Base-by-base conservation (phyloP, 257 asterid species). In the Linderniella brevidens region DNA sequence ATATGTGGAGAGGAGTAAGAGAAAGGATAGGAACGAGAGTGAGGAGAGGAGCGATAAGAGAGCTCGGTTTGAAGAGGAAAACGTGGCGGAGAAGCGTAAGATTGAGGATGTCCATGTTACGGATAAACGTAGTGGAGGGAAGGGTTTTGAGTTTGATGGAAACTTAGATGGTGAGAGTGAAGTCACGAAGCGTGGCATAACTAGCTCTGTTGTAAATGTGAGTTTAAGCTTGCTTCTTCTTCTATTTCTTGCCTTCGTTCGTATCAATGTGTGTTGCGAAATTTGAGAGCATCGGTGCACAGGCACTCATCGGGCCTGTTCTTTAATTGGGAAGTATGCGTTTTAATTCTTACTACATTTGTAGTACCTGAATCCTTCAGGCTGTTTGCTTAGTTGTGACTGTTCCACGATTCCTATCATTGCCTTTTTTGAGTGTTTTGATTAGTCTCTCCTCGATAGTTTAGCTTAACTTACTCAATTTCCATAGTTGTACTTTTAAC, bases 11-110 rank as follows among this genome's bases (percentile, higher is more conserved):
- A 67, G 86, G 41, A 77, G 58, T 69, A 79, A 70, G 81, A 77
- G 93, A 65, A 86, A 81, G 57, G 86, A 73, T 43, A 73, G 87
- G 57, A 78, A 58, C 36, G 92, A 71, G 43, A 77, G 71, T 61
- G 83, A 64, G 63, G 92, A 78, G 67, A 70, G 68, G 55, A 60
- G 59, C 37, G 71, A 64, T 13, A 82, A 82, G 76, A 78, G 78
- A 58, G 57, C 69, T 64, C 76, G 79, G 84, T 69, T 62, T 61
- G 58, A 46, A 15, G 92, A 77, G 19, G 77, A 68, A 14, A 70
- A 57, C 62, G 77, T 73, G 29, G 74, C 58, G 62, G 85, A 74
- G 64, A 74, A 69, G 46, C 73, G 85, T 62, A 59, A 72, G 53
- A 70, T 72, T 61, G 82, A 78, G 70, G 92, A 76, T 72, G 60